A percentile compares a stretch with the other conserved stretches of the same genome.
phyloP scores from a whole-genome alignment of 768 basidiomycete species.

The Rhodotorula taiwanensis region DNA sequence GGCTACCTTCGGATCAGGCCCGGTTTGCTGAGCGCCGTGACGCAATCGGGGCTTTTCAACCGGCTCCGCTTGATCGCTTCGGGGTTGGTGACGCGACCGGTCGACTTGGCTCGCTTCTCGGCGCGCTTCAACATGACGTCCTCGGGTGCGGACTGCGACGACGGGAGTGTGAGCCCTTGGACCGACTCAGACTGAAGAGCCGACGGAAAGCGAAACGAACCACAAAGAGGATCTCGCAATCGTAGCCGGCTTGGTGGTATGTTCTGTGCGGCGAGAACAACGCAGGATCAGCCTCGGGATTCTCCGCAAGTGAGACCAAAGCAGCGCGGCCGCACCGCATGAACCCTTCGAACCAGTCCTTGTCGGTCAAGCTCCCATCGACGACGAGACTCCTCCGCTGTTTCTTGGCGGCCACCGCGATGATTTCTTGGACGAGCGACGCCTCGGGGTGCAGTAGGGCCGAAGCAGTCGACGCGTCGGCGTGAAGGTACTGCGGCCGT shows the following conservation, averaged over 20 bases:
- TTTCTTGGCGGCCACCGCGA: slow-evolving; percentile 35
- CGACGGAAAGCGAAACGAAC: slow-evolving; percentile 9
- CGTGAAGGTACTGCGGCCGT: slow-evolving; percentile 38
- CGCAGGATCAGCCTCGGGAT: neutral
- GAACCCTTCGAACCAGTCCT: slow-evolving; percentile 38
- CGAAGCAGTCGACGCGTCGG: slow-evolving; percentile 25
- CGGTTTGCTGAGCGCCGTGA: slow-evolving; percentile 20
- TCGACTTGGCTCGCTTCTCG: slow-evolving; percentile 35
- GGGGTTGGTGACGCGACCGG: slow-evolving; percentile 36
- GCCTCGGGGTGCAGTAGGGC: slow-evolving; percentile 42
- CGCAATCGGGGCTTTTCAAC: slow-evolving; percentile 28
- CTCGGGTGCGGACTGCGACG: slow-evolving; percentile 38
- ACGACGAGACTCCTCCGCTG: slow-evolving; percentile 37
- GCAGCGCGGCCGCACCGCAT: slow-evolving; percentile 22
- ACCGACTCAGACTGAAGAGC: no score
- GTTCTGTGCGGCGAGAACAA: neutral
- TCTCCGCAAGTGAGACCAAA: no score
- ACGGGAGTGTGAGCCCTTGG: no score
- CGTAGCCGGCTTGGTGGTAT: slow-evolving; percentile 21
- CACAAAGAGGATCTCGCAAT: slow-evolving; percentile 42
- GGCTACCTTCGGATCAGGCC: slow-evolving; percentile 22
- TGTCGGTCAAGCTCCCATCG: slow-evolving; percentile 41
- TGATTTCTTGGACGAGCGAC: slow-evolving; percentile 40
- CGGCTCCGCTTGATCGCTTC: slow-evolving; percentile 30
- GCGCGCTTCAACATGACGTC: slow-evolving; percentile 39